Evolutionary conservation across 2,329 filamentous ascomycete genomes (phyloP).

Genomic region (Polychaeton citri): DNA sequence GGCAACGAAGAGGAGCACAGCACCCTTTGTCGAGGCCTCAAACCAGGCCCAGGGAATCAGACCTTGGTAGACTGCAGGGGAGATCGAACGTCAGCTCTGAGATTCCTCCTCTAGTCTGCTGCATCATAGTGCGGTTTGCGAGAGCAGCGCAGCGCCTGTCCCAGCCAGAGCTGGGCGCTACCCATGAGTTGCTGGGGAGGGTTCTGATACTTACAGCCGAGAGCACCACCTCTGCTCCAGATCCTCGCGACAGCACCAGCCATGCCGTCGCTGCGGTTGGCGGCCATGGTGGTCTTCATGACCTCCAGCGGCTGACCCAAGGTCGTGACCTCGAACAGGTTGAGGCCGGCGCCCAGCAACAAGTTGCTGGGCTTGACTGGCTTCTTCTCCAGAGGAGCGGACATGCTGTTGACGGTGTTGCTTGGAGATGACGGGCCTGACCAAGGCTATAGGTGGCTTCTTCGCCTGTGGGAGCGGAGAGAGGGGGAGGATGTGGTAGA

Average conservation of each 20-base stretch:
- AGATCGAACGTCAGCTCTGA: conserved; percentile 4
- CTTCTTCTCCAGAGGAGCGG: conserved; percentile 77
- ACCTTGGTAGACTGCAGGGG: conserved; percentile 79
- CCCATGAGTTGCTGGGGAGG: too few species aligned
- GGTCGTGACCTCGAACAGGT: conserved; percentile 79
- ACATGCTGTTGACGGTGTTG: conserved; percentile 31
- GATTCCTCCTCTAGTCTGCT: too few species aligned
- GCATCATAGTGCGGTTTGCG: too few species aligned
- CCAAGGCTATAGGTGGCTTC: conserved; percentile 90
- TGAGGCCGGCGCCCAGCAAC: conserved; percentile 83
- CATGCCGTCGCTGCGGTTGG: conserved; percentile 84
- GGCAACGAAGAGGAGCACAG: conserved; percentile 96
- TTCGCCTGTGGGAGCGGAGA: conserved; percentile 41
- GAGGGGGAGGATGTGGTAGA: conserved; percentile 12
- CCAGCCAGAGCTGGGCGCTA: too few species aligned
- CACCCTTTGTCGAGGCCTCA: conserved; percentile 98
- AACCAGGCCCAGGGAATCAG: conserved; percentile 99
- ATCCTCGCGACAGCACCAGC: conserved; percentile 67
- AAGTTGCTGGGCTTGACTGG: conserved; percentile 99
- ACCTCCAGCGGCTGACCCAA: conserved; percentile 84
- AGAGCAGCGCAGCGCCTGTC: too few species aligned
- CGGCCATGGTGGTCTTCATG: conserved; percentile 98
- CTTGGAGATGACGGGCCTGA: conserved; percentile 57
- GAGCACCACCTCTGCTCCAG: conserved; percentile 83
- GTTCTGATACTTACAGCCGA: conserved; percentile 85